Evolutionary conservation across 495 filamentous ascomycete species (phyloP).

Genomic region (Penicillium roqueforti): DNA sequence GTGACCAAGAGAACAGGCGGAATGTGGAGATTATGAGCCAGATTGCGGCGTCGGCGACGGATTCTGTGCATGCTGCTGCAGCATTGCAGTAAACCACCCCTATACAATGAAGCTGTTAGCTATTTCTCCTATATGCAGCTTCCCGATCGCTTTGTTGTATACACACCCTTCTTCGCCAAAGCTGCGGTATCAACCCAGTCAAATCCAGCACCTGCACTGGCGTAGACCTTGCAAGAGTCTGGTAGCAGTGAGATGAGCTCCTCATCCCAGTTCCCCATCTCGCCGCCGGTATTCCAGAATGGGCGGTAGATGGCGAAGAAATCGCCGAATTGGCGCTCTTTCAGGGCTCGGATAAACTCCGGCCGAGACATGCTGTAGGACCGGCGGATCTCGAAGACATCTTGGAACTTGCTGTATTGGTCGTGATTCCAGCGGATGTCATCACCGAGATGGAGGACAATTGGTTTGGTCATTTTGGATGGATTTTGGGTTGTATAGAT

Average conservation of each 20-base stretch:
- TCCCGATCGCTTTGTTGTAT: too few species aligned
- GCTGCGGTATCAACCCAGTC: slow-evolving; percentile 71
- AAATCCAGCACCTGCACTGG: slow-evolving; percentile 69
- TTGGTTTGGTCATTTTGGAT: slow-evolving; percentile 28
- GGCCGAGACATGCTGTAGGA: slow-evolving; percentile 50
- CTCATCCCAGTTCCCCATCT: slow-evolving; percentile 73
- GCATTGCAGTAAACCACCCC: slow-evolving; percentile 71
- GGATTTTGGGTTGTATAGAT: background rate
- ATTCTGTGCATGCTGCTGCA: slow-evolving; percentile 62
- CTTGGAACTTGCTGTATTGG: slow-evolving; percentile 51
- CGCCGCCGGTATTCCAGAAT: slow-evolving; percentile 74
- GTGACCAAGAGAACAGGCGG: slow-evolving; percentile 59
- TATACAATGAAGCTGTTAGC: slow-evolving; percentile 20
- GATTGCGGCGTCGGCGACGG: slow-evolving; percentile 56
- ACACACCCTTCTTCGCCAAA: slow-evolving; percentile 62
- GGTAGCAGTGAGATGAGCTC: slow-evolving; percentile 67
- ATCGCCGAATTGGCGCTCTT: slow-evolving; percentile 62
- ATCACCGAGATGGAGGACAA: slow-evolving; percentile 66
- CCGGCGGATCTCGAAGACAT: slow-evolving; percentile 45
- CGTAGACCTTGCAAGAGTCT: slow-evolving; percentile 60
- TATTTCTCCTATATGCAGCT: slow-evolving; percentile 12
- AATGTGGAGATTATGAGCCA: slow-evolving; percentile 63
- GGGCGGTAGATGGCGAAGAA: slow-evolving; percentile 72
- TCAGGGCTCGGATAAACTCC: slow-evolving; percentile 61
- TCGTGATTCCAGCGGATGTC: slow-evolving; percentile 62